These are phyloP conservation scores for Curvularia sp. DNA, from an alignment of 2,329 filamentous ascomycete species.

Conservation along the genomic window DNA sequence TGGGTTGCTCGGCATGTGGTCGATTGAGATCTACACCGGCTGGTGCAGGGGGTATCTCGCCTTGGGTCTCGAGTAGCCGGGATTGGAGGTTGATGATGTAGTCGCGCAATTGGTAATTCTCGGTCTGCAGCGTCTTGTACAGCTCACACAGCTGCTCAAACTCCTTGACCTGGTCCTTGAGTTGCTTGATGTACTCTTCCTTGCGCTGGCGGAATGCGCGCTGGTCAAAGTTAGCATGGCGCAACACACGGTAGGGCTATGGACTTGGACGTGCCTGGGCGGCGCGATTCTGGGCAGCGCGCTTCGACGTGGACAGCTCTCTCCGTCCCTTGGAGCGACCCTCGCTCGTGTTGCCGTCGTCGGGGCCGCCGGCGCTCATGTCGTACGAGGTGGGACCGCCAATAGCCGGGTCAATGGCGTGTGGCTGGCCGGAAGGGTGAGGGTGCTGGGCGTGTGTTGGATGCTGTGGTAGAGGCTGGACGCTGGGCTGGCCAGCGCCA, in stretches of 20 bases:
- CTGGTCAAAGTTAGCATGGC: conserved; percentile 58
- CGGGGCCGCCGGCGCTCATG: conserved; percentile 57
- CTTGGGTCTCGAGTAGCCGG: conserved; percentile 80
- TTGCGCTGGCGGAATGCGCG: conserved; percentile 97
- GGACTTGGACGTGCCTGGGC: conserved; percentile 73
- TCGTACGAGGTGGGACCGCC: conserved; percentile 56
- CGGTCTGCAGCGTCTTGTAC: conserved; percentile 80
- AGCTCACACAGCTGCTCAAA: conserved; percentile 76
- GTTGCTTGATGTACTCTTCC: conserved; percentile 96
- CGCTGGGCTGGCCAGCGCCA: conserved; percentile 53
- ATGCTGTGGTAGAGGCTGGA: conserved; percentile 44
- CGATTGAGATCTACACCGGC: conserved; percentile 75
- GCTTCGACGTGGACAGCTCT: conserved; percentile 92
- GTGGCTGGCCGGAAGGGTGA: conserved; percentile 54
- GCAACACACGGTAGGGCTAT: not conserved
- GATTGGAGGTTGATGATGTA: conserved; percentile 92
- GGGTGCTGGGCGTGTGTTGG: conserved; percentile 36
- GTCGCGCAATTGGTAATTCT: conserved; percentile 90
- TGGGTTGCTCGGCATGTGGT: conserved; percentile 51
- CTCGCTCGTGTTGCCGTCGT: conserved; percentile 53
- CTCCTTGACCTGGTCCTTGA: conserved; percentile 91
- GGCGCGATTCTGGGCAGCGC: conserved; percentile 93
- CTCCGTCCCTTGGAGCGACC: conserved; percentile 72
- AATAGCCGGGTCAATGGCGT: conserved; percentile 66
- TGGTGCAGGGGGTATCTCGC: conserved; percentile 84